phyloP scores from a whole-genome alignment of 495 filamentous ascomycete species.

The Penicillium longicatenatum region DNA sequence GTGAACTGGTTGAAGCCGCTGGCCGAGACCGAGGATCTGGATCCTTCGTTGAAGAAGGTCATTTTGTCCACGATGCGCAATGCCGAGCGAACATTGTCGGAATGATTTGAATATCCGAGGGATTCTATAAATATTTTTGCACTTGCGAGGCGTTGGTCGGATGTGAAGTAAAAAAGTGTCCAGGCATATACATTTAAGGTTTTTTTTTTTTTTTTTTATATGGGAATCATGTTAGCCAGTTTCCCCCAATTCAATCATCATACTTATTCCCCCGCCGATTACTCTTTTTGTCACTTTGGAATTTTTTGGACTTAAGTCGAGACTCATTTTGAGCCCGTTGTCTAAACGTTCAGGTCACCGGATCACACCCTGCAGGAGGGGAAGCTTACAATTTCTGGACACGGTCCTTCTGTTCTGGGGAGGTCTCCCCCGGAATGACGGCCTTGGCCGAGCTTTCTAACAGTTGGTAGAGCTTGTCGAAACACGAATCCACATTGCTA shows the following conservation, averaged over 20 bases:
- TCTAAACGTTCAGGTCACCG: conserved; percentile 40
- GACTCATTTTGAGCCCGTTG: conserved; percentile 69
- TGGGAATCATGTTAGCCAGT: conserved; percentile 8
- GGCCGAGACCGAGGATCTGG: conserved; percentile 58
- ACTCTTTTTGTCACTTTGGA: conserved; percentile 77
- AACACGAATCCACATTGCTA: conserved; percentile 67
- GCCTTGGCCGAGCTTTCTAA: conserved; percentile 54
- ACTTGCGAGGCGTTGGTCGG: conserved; percentile 29
- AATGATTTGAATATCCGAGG: conserved; percentile 13
- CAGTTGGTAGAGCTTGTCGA: conserved; percentile 59
- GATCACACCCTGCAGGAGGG: not conserved
- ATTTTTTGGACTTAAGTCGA: conserved; percentile 75
- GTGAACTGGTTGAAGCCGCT: conserved; percentile 60
- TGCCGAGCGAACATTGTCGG: conserved; percentile 35
- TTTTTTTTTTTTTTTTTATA: conserved; percentile 3
- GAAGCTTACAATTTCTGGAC: conserved; percentile 65
- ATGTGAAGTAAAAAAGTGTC: conserved; percentile 24
- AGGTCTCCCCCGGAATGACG: conserved; percentile 66
- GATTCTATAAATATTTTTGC: conserved; percentile 11
- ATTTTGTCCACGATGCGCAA: conserved; percentile 57
- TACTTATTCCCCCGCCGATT: conserved; percentile 56
- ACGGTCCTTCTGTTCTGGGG: conserved; percentile 56
- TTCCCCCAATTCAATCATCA: conserved; percentile 39
- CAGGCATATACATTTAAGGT: conserved; percentile 6
- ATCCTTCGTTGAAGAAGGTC: conserved; percentile 66